phyloP scores from a whole-genome alignment of 2,329 filamentous ascomycete genomes.

The Helminthosporium solani region DNA sequence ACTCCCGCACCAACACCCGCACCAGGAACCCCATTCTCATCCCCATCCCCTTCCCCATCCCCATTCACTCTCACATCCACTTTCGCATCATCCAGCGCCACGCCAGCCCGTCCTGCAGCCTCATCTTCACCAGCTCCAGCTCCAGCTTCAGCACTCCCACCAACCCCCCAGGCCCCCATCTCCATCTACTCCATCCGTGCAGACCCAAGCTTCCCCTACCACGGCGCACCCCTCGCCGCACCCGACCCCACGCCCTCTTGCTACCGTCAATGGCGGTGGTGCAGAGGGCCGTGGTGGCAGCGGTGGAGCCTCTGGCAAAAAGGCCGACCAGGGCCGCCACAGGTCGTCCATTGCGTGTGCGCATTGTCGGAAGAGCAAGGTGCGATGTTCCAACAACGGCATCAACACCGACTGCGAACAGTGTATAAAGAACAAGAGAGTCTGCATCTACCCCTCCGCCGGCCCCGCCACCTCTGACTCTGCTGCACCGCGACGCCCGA shows the following conservation, averaged over 20 bases:
- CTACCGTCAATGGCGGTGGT: slow-evolving; percentile 15
- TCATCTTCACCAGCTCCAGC: background rate
- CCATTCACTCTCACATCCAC: background rate
- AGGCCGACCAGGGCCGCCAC: slow-evolving; percentile 50
- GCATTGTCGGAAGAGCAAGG: slow-evolving; percentile 76
- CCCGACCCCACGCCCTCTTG: slow-evolving; percentile 25
- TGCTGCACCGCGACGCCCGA: slow-evolving; percentile 46
- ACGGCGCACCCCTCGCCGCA: slow-evolving; percentile 27
- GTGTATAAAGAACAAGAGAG: slow-evolving; percentile 69
- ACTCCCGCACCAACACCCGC: too few species aligned
- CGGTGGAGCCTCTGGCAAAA: background rate
- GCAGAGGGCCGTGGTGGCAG: slow-evolving; percentile 19
- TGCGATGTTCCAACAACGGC: slow-evolving; percentile 81
- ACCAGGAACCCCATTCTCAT: too few species aligned
- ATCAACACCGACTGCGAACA: slow-evolving; percentile 70
- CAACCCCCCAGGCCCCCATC: slow-evolving; percentile 21
- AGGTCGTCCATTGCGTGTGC: slow-evolving; percentile 78
- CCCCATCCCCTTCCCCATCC: too few species aligned
- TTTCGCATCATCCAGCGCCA: slow-evolving; percentile 1
- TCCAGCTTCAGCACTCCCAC: slow-evolving; percentile 12
- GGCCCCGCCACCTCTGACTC: slow-evolving; percentile 19
- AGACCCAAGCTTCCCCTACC: slow-evolving; percentile 19
- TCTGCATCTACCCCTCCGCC: slow-evolving; percentile 63
- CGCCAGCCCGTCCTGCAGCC: background rate
- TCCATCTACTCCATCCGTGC: slow-evolving; percentile 14